phyloP scores from a whole-genome alignment of 1,284 basidiomycete species.

The Microbotryum lychnidis-dioicae region DNA sequence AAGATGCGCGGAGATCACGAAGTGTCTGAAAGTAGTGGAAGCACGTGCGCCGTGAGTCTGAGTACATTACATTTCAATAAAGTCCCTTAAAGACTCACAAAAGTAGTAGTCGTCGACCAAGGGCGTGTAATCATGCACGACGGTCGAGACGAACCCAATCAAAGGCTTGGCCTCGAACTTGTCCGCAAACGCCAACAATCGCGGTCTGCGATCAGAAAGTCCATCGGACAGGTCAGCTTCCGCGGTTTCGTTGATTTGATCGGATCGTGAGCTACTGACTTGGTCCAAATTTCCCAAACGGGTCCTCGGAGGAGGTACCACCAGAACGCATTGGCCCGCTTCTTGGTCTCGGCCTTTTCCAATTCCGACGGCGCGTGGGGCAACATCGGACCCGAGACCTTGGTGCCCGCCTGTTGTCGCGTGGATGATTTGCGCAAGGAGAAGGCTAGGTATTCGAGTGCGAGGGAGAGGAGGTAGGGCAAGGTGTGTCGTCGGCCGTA shows the following conservation, averaged over 20 bases:
- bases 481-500: conserved; percentile 35
- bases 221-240: neutral
- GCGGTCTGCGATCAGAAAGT: conserved; percentile 31
- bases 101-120: conserved; percentile 45
- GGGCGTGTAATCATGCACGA: conserved; percentile 42
- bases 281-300: conserved; percentile 42
- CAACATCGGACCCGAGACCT: conserved; percentile 22
- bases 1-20: neutral
- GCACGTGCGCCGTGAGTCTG: neutral
- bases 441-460: conserved; percentile 37
- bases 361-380: conserved; percentile 34
- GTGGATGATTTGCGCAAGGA: conserved; percentile 26
- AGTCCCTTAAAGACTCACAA: conserved; percentile 21
- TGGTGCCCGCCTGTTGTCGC: conserved; percentile 7
- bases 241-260: too few species aligned
- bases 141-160: conserved; percentile 39
- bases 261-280: conserved; percentile 19
- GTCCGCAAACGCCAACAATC: conserved; percentile 35
- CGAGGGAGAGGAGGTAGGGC: conserved; percentile 37
- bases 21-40: neutral
- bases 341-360: conserved; percentile 40
- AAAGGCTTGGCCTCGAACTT: conserved; percentile 38
- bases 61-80: neutral
- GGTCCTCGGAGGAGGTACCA: conserved; percentile 44
- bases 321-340: conserved; percentile 40